A percentile compares a stretch with the other conserved stretches of the same genome.
Conservation (phyloP, 257 asterid genomes). For the Solanum commersonii region DNA sequence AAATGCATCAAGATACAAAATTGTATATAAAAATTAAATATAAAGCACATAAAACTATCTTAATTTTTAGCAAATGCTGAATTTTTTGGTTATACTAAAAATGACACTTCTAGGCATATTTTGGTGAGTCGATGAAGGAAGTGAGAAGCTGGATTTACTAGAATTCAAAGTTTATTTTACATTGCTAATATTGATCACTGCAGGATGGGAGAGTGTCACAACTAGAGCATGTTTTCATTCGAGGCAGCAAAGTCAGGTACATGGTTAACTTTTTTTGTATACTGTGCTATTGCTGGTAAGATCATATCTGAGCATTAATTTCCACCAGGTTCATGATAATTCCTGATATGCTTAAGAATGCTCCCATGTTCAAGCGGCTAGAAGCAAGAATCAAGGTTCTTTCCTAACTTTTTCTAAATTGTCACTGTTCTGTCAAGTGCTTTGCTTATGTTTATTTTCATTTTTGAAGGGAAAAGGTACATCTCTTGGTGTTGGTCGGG, state of each 20-base stretch:
- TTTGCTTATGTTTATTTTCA: conserved; percentile 15
- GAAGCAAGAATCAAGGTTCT: conserved; percentile 93
- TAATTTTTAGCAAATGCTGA: neutral
- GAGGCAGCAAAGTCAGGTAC: conserved; percentile 98
- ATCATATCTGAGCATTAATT: neutral
- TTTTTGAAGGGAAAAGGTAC: conserved; percentile 89
- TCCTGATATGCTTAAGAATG: conserved; percentile 98
- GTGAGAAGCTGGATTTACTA: neutral
- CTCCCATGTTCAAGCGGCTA: conserved; percentile 95
- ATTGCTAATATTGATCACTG: neutral
- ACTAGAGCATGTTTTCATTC: conserved; percentile 92
- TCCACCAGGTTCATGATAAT: conserved; percentile 85
- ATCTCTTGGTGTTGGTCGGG: conserved; percentile 92
- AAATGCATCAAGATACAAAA: neutral
- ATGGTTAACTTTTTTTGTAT: neutral
- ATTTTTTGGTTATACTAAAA: neutral
- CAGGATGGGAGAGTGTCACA: conserved; percentile 94
- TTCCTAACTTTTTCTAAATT: neutral
- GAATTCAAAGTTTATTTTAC: neutral
- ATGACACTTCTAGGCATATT: neutral
- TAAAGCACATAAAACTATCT: neutral
- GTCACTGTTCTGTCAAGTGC: neutral
- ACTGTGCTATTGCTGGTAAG: neutral
- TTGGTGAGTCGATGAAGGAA: neutral
- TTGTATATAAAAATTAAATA: neutral